phyloP scores from a whole-genome alignment of 2,329 filamentous ascomycete genomes.

The Diaporthe capsici region DNA sequence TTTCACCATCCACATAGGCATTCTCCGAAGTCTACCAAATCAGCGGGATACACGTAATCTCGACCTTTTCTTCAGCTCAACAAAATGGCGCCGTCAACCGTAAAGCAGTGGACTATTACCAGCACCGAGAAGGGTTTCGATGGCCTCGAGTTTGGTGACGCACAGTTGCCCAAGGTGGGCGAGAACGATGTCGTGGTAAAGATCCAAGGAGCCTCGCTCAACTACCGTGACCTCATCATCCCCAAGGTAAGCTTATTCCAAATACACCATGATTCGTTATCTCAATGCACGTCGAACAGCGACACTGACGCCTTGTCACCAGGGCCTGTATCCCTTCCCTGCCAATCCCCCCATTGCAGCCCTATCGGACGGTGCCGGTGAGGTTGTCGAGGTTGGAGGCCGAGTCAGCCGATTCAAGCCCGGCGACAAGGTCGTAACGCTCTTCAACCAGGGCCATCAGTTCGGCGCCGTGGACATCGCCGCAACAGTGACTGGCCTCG shows the following conservation, averaged over 20 bases:
- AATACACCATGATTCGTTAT: background rate
- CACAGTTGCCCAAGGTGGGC: slow-evolving; percentile 71
- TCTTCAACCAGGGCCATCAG: slow-evolving; percentile 72
- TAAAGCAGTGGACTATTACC: slow-evolving; percentile 70
- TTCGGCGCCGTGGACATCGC: slow-evolving; percentile 56
- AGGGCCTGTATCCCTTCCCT: slow-evolving; percentile 63
- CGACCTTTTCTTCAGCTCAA: background rate
- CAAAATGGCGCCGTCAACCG: slow-evolving; percentile 54
- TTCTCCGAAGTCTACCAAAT: background rate
- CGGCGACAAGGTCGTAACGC: slow-evolving; percentile 70
- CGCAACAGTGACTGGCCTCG: slow-evolving; percentile 69
- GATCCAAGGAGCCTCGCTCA: slow-evolving; percentile 66
- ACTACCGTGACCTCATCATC: slow-evolving; percentile 69
- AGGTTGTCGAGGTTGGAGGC: slow-evolving; percentile 65
- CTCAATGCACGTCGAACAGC: slow-evolving; percentile 9
- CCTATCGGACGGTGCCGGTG: slow-evolving; percentile 68
- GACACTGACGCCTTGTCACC: slow-evolving; percentile 9
- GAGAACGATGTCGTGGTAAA: slow-evolving; percentile 82
- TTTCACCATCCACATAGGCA: background rate
- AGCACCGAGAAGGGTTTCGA: slow-evolving; percentile 70
- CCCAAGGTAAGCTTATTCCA: slow-evolving; percentile 49
- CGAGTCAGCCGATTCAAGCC: slow-evolving; percentile 63
- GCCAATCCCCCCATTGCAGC: slow-evolving; percentile 60
- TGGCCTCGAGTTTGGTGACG: slow-evolving; percentile 67
- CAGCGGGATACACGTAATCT: background rate